A percentile compares a stretch with the other conserved stretches of the same genome.
Evolutionary conservation across 2,329 filamentous ascomycete species (phyloP).

Genomic region (Colletotrichum cordylinicola): DNA sequence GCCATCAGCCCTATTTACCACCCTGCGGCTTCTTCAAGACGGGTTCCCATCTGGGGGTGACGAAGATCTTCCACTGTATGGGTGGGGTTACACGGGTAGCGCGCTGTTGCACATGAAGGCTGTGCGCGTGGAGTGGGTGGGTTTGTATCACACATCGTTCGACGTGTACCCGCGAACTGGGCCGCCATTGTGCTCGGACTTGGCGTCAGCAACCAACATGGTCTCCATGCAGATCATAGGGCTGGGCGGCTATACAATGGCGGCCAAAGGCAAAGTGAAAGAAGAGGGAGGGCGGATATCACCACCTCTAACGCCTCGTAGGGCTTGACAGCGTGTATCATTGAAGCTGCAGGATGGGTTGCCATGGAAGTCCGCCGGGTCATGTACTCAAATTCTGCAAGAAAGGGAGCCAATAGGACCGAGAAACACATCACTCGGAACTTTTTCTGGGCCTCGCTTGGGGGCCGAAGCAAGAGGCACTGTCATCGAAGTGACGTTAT

Average conservation of each 20-base stretch:
- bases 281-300: not conserved
- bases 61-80: not conserved
- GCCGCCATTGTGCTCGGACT: not conserved
- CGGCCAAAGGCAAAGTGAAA: not conserved
- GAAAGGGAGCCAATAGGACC: not conserved
- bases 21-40: not conserved
- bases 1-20: not conserved
- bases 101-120: not conserved
- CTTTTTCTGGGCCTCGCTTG: not conserved
- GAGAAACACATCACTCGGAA: not conserved
- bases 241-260: conserved; percentile 10
- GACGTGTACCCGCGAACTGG: not conserved
- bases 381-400: not conserved
- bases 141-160: not conserved
- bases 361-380: not conserved
- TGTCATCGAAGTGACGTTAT: not conserved
- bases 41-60: not conserved
- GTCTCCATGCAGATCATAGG: not conserved
- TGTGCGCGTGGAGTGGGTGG: not conserved
- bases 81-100: not conserved
- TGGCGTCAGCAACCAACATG: not conserved
- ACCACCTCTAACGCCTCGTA: not conserved
- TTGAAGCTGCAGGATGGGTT: not conserved
- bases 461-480: not conserved
- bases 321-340: not conserved